Percentiles rank a stretch among this genome's conserved stretches.
phyloP scores from a whole-genome alignment of 768 basidiomycete species.

The Thelephora ganbajun region DNA sequence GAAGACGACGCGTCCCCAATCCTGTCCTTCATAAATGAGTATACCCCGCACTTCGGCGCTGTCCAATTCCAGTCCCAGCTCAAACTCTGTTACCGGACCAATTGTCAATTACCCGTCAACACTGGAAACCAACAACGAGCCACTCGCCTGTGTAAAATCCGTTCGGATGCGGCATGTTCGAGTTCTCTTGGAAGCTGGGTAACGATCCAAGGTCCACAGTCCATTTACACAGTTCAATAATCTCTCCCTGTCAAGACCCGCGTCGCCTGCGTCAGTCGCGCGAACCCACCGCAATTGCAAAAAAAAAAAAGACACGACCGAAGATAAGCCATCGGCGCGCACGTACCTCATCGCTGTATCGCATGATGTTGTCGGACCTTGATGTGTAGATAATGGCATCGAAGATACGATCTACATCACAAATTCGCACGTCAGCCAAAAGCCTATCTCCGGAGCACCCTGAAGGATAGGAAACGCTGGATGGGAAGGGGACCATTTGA shows the following conservation, averaged over 20 bases:
- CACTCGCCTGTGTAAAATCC: constrained; percentile 77
- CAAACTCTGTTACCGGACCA: constrained; percentile 42
- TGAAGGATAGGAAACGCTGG: background rate
- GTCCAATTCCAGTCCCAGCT: constrained; percentile 72
- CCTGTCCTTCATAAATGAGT: constrained; percentile 56
- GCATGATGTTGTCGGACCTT: constrained; percentile 59
- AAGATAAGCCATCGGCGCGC: background rate
- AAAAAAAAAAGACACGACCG: background rate
- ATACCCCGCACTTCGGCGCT: constrained; percentile 81
- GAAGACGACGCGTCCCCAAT: constrained; percentile 68
- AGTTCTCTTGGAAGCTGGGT: constrained; percentile 67
- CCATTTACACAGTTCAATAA: constrained; percentile 70
- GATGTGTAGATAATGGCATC: constrained; percentile 75
- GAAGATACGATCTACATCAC: constrained; percentile 50
- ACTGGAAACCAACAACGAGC: constrained; percentile 3
- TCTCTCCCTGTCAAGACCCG: constrained; percentile 39
- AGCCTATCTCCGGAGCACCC: constrained; percentile 1
- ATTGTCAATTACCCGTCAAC: background rate
- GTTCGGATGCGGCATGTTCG: constrained; percentile 33
- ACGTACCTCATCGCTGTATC: constrained; percentile 67
- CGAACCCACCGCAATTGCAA: background rate
- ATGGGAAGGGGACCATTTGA: constrained; percentile 7
- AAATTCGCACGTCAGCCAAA: background rate
- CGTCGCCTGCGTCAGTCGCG: no score
- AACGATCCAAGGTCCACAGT: constrained; percentile 70